These are phyloP conservation scores for Lipomyces chichibuensis DNA, from an alignment of 805 yeast genomes.

Conservation along the genomic window DNA sequence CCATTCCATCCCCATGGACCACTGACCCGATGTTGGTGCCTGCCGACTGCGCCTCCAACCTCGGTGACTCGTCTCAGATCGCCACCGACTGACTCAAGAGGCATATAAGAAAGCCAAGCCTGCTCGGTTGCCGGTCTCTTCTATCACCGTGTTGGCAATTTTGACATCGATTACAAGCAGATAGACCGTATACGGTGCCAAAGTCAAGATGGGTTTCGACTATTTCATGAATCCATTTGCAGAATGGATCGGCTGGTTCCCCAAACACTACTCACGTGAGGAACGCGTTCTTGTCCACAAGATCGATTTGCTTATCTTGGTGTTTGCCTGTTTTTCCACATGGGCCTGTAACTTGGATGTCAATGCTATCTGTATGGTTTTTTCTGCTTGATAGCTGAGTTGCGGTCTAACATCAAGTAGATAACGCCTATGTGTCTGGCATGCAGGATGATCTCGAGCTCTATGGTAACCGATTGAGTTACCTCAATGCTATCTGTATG, in stretches of 20 bases:
- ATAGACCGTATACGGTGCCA: too few species aligned
- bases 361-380: conserved; percentile 20
- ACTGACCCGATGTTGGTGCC: too few species aligned
- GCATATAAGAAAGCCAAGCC: too few species aligned
- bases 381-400: not conserved
- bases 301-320: conserved; percentile 28
- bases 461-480: conserved; percentile 39
- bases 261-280: conserved; percentile 29
- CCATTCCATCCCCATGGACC: too few species aligned
- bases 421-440: conserved; percentile 52
- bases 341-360: conserved; percentile 32
- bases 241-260: conserved; percentile 32
- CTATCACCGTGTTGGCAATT: too few species aligned
- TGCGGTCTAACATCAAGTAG: conserved; percentile 1
- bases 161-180: too few species aligned
- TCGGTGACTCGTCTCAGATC: too few species aligned
- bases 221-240: conserved; percentile 33
- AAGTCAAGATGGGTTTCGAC: conserved; percentile 23
- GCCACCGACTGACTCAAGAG: too few species aligned
- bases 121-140: too few species aligned
- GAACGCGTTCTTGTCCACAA: conserved; percentile 33
- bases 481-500: conserved; percentile 36
- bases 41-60: too few species aligned
- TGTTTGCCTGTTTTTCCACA: conserved; percentile 30
- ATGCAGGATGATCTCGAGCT: conserved; percentile 44